A percentile compares a stretch with the other conserved stretches of the same genome.
Evolutionary conservation across 1,139 yeast genomes (phyloP).

Genomic region (Saccharomyces hybrid): DNA sequence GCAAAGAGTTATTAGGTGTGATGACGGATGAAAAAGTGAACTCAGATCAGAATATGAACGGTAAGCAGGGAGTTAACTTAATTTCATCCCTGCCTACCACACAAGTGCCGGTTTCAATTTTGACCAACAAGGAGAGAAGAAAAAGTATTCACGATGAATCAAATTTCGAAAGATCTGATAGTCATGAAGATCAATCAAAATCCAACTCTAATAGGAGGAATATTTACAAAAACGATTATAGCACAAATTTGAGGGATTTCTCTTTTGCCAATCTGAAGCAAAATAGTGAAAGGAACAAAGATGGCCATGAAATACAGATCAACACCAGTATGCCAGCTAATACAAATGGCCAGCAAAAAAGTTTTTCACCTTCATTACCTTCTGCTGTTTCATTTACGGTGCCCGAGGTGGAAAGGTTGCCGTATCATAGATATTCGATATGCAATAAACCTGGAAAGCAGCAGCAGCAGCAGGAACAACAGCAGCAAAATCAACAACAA

Average conservation of each 20-base stretch:
- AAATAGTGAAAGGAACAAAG: neutral
- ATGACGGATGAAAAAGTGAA: neutral
- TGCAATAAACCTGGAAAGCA: conserved; percentile 29
- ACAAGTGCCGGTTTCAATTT: conserved; percentile 3
- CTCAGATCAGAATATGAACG: neutral
- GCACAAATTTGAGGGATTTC: neutral
- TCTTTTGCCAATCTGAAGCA: neutral
- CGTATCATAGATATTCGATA: conserved; percentile 43
- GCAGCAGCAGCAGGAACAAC: neutral
- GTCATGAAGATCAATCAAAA: neutral
- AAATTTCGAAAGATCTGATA: neutral
- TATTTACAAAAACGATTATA: neutral
- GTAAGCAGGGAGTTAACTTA: neutral
- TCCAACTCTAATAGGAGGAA: neutral
- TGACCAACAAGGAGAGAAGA: conserved; percentile 3
- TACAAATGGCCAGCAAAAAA: neutral
- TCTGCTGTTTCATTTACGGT: conserved; percentile 28
- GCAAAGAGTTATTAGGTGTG: neutral
- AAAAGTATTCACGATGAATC: neutral
- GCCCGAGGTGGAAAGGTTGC: conserved; percentile 21
- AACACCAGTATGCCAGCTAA: neutral
- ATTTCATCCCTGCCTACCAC: neutral
- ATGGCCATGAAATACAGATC: neutral
- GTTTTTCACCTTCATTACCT: conserved; percentile 1
- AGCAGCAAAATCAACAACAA: conserved; percentile 1